Conservation (phyloP, 768 basidiomycete genomes). For the Gelatoporia subvermispora region DNA sequence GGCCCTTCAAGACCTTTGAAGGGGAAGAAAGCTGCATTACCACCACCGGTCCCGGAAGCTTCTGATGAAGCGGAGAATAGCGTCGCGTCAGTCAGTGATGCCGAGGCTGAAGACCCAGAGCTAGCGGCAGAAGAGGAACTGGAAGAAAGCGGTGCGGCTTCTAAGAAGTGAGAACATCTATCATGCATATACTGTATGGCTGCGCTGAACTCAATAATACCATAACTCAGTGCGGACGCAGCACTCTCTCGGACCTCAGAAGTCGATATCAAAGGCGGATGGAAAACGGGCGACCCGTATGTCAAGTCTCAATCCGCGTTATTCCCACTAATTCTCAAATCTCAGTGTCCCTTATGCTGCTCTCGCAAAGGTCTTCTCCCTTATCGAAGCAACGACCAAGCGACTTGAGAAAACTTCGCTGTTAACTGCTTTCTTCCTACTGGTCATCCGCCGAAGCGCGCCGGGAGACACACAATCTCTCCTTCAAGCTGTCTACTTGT, state of each 20-base stretch:
- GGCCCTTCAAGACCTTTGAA: background rate
- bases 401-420: constrained; percentile 88
- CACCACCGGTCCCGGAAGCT: background rate
- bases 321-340: background rate
- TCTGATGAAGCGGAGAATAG: constrained; percentile 2
- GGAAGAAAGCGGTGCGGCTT: constrained; percentile 46
- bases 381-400: constrained; percentile 94
- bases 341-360: constrained; percentile 90
- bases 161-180: constrained; percentile 63
- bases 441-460: constrained; percentile 84
- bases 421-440: constrained; percentile 82
- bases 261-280: constrained; percentile 75
- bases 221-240: constrained; percentile 54
- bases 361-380: constrained; percentile 78
- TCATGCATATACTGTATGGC: background rate
- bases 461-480: constrained; percentile 70
- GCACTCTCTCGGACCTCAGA: constrained; percentile 55
- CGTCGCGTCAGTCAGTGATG: background rate
- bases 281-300: constrained; percentile 83
- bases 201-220: background rate
- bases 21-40: background rate
- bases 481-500: constrained; percentile 88
- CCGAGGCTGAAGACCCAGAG: constrained; percentile 26
- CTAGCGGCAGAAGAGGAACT: constrained; percentile 34
- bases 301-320: constrained; percentile 25